Base-by-base conservation (phyloP, 148 eudicot species). In the Agrostemma githago region DNA sequence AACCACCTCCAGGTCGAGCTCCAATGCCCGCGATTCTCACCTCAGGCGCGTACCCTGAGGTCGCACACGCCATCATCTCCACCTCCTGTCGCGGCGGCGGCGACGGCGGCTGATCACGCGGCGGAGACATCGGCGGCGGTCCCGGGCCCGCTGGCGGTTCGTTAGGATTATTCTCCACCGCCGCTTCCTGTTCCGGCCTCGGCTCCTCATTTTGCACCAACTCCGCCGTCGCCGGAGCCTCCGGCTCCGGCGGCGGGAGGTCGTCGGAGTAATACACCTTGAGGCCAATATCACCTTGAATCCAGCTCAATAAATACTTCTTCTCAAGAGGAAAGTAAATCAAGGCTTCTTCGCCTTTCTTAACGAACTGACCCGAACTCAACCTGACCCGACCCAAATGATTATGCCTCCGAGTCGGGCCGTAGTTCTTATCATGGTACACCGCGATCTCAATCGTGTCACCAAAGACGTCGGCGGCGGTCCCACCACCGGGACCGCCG, bases 321-420 rank as follows among this genome's bases (percentile, higher is more conserved):
- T 87, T 89, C 79, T 87, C 89, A 44, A 94, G 72, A 2, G 86
- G 85, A 44, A 88, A 94, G 15, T 89, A 94, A 72, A 91, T 89
- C 81, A 94, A 74, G 8, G 97, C 98, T 76, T 94, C 98, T 67
- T 94, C 97, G 6, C 98, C 98, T 77, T 82, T 87, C 75, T 66
- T 84, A 4, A 91, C 97, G 72, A 88, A 91, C 79, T 88, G 97
- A 6, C 64, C 21, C 1, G 96, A 81, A 54, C 19, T 76, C 65
- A 94, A 59, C 72, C 88, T 63, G 1, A 94, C 89, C 66, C 96
- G 69, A 41, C 98, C 98, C 39, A 94, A 80, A 65, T 89, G 87
- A 69, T 88, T 89, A 76, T 79, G 86, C 73, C 96, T 77, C 1
- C 89, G 83, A 6, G 96, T 94, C 1, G 97, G 89, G 0, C 97